phyloP scores from a whole-genome alignment of 352 stramenopile genomes.

The Globisporangium splendens region DNA sequence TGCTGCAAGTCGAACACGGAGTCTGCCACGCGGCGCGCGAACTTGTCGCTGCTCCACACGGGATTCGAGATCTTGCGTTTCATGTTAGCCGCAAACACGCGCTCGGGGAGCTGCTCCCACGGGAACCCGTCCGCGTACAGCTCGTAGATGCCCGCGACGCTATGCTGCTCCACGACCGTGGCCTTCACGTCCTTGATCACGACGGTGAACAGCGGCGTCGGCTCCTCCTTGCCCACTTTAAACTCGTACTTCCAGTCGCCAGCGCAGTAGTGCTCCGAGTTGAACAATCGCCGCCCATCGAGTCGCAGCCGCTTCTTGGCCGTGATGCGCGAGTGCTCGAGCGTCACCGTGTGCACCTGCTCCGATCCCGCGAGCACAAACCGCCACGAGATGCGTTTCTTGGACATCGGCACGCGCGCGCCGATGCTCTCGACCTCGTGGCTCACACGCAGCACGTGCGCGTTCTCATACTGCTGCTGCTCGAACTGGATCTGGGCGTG shows the following conservation, averaged over 20 bases:
- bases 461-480: constrained; percentile 3
- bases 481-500: neutral
- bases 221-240: constrained; percentile 31
- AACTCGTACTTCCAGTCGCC: constrained; percentile 83
- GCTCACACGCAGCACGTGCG: constrained; percentile 51
- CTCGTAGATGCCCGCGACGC: constrained; percentile 69
- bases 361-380: constrained; percentile 74
- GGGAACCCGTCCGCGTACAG: constrained; percentile 53
- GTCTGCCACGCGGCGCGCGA: constrained; percentile 66
- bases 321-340: constrained; percentile 81
- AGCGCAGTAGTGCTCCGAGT: constrained; percentile 63
- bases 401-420: constrained; percentile 71
- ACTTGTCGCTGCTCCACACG: constrained; percentile 80
- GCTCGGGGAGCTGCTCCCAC: constrained; percentile 68
- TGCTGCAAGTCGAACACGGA: constrained; percentile 35
- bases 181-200: constrained; percentile 73
- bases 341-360: constrained; percentile 79
- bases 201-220: constrained; percentile 45
- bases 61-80: constrained; percentile 24
- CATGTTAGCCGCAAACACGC: constrained; percentile 29
- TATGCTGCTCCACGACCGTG: constrained; percentile 65
- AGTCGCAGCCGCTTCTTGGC: constrained; percentile 82
- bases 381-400: constrained; percentile 84
- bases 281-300: constrained; percentile 69
- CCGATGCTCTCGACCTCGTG: constrained; percentile 84